These are phyloP conservation scores for Flaveria sonorensis DNA, from an alignment of 129 eudicot genomes.

Conservation along the genomic window DNA sequence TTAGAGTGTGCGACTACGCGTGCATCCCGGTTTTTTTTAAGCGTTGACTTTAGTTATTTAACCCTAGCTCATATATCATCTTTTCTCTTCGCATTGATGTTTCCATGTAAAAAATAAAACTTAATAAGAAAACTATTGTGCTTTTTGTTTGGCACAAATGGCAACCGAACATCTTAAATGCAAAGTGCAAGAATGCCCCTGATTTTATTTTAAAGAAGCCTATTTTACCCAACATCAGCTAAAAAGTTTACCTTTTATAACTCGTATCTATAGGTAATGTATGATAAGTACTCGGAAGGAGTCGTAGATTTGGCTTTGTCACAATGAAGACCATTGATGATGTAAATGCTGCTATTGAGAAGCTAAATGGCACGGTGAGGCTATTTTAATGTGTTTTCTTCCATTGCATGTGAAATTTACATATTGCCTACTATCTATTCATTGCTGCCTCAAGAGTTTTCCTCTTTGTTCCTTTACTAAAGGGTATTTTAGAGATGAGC, in stretches of 20 bases:
- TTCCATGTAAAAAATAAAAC: not conserved
- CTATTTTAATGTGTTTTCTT: not conserved
- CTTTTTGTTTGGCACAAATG: not conserved
- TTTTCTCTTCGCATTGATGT: not conserved
- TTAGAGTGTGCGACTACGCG: too few relatives aligned
- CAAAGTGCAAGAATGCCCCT: not conserved
- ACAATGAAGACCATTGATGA: conserved; percentile 94
- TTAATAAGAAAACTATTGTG: not conserved
- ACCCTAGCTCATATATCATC: not conserved
- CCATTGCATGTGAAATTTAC: not conserved
- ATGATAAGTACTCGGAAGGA: conserved; percentile 82
- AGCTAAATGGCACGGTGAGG: conserved; percentile 82
- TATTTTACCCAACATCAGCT: not conserved
- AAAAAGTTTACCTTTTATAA: not conserved
- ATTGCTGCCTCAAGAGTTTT: not conserved
- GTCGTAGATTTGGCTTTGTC: conserved; percentile 88
- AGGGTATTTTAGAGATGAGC: conserved; percentile 8
- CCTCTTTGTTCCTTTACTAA: not conserved
- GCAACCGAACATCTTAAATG: not conserved
- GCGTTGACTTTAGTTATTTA: too few relatives aligned
- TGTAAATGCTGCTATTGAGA: conserved; percentile 79
- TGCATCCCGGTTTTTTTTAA: too few relatives aligned
- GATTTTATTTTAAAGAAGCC: not conserved
- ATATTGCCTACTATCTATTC: not conserved
- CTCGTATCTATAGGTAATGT: conserved; percentile 65